These are phyloP conservation scores for Nannizziopsis arthrosporioides DNA, from an alignment of 2,329 filamentous ascomycete species.

Conservation along the genomic window DNA sequence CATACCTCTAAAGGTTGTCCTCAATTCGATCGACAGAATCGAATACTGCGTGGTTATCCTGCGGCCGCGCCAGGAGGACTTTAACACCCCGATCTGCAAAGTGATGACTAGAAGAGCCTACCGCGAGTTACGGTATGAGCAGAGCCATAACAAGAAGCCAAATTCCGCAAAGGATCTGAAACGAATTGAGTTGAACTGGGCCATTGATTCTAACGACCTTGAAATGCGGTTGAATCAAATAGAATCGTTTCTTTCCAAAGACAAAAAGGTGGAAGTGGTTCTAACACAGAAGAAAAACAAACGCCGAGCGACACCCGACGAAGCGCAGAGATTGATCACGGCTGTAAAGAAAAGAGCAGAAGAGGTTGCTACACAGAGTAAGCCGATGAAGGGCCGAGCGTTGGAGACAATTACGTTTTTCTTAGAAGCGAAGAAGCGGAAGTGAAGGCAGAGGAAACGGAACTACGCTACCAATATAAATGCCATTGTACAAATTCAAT, in stretches of 20 bases:
- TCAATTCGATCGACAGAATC: slow-evolving; percentile 39
- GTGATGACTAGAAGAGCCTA: slow-evolving; percentile 49
- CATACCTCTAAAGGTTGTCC: slow-evolving; percentile 21
- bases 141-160: not conserved
- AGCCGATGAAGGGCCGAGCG: slow-evolving; percentile 33
- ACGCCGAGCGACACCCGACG: slow-evolving; percentile 47
- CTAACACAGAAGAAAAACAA: slow-evolving; percentile 57
- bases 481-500: not conserved
- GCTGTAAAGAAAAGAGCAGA: slow-evolving; percentile 37
- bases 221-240: slow-evolving; percentile 58
- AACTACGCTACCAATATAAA: too few relatives aligned
- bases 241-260: slow-evolving; percentile 58
- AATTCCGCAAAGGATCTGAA: slow-evolving; percentile 40
- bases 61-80: slow-evolving; percentile 21
- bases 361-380: slow-evolving; percentile 32
- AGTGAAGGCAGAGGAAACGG: too few relatives aligned
- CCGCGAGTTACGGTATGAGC: slow-evolving; percentile 21
- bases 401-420: slow-evolving; percentile 23
- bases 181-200: slow-evolving; percentile 82
- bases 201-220: slow-evolving; percentile 65
- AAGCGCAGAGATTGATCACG: slow-evolving; percentile 49
- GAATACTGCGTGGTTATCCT: slow-evolving; percentile 44
- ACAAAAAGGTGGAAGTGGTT: slow-evolving; percentile 61
- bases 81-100: slow-evolving; percentile 53
- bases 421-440: slow-evolving; percentile 2